Conservation (phyloP, 768 basidiomycete species). For the Mycena pura region DNA sequence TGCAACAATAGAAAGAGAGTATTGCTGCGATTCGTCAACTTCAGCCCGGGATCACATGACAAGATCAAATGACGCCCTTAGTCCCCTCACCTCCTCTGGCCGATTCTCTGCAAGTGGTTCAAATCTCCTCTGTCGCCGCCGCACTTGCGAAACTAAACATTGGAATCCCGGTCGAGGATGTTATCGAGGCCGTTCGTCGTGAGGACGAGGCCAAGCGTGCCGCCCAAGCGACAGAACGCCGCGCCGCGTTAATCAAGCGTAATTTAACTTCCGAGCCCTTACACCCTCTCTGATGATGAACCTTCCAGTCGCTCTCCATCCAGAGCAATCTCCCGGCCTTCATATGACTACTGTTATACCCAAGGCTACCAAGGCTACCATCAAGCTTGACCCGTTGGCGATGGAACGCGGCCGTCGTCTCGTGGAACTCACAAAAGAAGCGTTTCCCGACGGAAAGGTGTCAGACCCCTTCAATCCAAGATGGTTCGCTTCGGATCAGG, state of each 20-base stretch:
- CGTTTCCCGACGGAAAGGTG: slow-evolving; percentile 23
- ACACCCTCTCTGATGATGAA: slow-evolving; percentile 21
- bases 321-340: slow-evolving; percentile 18
- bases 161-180: slow-evolving; percentile 21
- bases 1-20: no score
- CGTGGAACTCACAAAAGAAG: slow-evolving; percentile 24
- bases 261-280: slow-evolving; percentile 21
- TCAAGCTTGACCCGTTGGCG: slow-evolving; percentile 23
- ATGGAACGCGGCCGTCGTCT: slow-evolving; percentile 25
- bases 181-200: slow-evolving; percentile 19
- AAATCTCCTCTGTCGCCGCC: slow-evolving; percentile 18
- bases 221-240: not conserved
- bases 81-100: slow-evolving; percentile 4
- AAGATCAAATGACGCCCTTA: no score
- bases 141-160: slow-evolving; percentile 24
- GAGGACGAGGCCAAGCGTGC: slow-evolving; percentile 18
- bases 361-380: slow-evolving; percentile 19
- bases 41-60: no score
- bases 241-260: slow-evolving; percentile 15
- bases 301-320: slow-evolving; percentile 26
- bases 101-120: slow-evolving; percentile 17
- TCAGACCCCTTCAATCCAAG: slow-evolving; percentile 22
- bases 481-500: slow-evolving; percentile 10
- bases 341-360: slow-evolving; percentile 17
- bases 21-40: no score